Conservation (phyloP, 192 early-diverging fungal genomes). For the Coemansia sp. region DNA sequence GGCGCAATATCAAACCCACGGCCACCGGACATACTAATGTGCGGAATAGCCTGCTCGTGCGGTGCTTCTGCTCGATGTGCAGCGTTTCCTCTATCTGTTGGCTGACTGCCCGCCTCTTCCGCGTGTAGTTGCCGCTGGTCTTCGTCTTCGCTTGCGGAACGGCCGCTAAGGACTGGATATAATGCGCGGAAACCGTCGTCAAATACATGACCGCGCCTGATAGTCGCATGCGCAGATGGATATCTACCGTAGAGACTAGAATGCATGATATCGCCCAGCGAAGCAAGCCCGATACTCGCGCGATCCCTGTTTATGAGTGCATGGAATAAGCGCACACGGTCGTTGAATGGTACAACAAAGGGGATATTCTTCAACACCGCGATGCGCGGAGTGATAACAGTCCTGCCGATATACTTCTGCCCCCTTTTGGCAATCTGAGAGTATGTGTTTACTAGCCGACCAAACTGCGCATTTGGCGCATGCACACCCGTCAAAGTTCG, state of each 20-base stretch:
- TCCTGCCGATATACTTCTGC: slow-evolving; percentile 16
- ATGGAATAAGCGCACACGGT: slow-evolving; percentile 84
- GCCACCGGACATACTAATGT: neutral
- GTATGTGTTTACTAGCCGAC: slow-evolving; percentile 58
- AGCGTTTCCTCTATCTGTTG: neutral
- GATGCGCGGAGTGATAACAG: slow-evolving; percentile 40
- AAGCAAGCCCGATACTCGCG: slow-evolving; percentile 21
- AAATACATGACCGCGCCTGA: slow-evolving; percentile 81
- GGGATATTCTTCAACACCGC: slow-evolving; percentile 80
- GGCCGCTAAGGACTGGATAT: slow-evolving; percentile 58
- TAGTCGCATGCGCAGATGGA: slow-evolving; percentile 48
- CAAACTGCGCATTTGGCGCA: slow-evolving; percentile 37
- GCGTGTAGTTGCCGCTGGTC: neutral
- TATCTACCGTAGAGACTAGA: slow-evolving; percentile 11
- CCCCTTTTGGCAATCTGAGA: slow-evolving; percentile 43
- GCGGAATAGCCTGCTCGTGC: neutral
- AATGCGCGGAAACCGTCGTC: slow-evolving; percentile 86
- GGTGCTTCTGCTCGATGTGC: neutral
- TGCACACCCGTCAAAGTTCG: slow-evolving; percentile 1
- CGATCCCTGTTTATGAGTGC: slow-evolving; percentile 73
- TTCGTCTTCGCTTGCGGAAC: slow-evolving; percentile 1
- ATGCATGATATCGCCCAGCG: neutral
- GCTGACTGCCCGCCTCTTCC: neutral
- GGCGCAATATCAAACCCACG: slow-evolving; percentile 4
- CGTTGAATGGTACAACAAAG: slow-evolving; percentile 91